Evolutionary conservation across 495 filamentous ascomycete genomes (phyloP).

Genomic region (Tuber umbilicatum): DNA sequence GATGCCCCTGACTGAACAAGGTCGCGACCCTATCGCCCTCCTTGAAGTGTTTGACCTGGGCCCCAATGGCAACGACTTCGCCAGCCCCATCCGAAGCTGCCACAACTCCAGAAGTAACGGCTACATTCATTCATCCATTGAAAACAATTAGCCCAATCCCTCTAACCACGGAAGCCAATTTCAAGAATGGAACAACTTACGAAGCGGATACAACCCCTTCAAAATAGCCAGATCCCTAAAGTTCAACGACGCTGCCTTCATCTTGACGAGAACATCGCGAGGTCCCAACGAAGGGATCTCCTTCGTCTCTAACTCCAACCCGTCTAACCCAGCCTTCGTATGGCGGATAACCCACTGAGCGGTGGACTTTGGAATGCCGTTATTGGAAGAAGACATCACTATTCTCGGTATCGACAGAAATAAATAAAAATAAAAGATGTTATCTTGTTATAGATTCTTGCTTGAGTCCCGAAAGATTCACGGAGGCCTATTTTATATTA

Average conservation of each 20-base stretch:
- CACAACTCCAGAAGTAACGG: constrained; percentile 5
- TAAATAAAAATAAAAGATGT: not conserved
- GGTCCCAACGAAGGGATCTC: constrained; percentile 14
- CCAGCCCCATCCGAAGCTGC: constrained; percentile 44
- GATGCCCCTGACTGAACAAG: constrained; percentile 25
- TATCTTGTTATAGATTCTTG: not conserved
- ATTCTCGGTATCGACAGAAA: not conserved
- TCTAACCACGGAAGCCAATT: not conserved
- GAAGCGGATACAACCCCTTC: constrained; percentile 25
- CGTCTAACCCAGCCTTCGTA: not conserved
- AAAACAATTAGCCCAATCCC: not conserved
- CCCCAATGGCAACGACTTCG: constrained; percentile 61
- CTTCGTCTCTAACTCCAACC: constrained; percentile 16
- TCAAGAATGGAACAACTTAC: constrained; percentile 10
- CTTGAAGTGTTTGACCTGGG: constrained; percentile 60
- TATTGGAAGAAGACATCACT: not conserved
- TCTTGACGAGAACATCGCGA: constrained; percentile 31
- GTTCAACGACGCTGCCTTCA: constrained; percentile 20
- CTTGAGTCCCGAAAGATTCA: not conserved
- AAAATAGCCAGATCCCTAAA: constrained; percentile 19
- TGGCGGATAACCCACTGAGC: constrained; percentile 11
- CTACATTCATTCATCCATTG: not conserved
- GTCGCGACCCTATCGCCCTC: constrained; percentile 47
- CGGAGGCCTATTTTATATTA: not conserved
- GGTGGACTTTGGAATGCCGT: not conserved